Percentiles rank a stretch among this genome's conserved stretches.
phyloP scores from a whole-genome alignment of 176 grass and related monocot genomes.

The Microstegium vimineum region DNA sequence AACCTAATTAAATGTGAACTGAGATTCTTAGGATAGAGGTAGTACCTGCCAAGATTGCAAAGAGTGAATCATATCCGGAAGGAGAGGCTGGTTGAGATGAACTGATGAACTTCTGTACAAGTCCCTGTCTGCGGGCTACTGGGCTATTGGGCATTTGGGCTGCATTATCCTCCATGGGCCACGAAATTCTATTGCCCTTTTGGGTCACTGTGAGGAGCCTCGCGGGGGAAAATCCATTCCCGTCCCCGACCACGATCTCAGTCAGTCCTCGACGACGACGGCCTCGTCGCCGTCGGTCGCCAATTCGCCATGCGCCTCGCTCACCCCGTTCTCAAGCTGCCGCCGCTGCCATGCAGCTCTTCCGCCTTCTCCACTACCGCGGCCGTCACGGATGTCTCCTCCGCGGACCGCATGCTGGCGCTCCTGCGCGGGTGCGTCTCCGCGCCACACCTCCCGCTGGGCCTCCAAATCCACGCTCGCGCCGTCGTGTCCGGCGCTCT shows the following conservation, averaged over 20 bases:
- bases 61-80: too few relatives aligned
- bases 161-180: neutral
- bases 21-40: too few relatives aligned
- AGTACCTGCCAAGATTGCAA: too few relatives aligned
- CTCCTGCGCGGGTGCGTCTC: conserved; percentile 50
- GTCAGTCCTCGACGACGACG: neutral
- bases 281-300: neutral
- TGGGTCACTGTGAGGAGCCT: too few relatives aligned
- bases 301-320: conserved; percentile 23
- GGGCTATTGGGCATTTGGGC: neutral
- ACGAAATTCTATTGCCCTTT: too few relatives aligned
- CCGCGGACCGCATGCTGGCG: conserved; percentile 24
- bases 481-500: conserved; percentile 40
- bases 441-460: conserved; percentile 45
- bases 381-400: neutral
- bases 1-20: too few relatives aligned
- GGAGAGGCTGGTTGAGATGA: conserved; percentile 81
- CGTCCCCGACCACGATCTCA: neutral
- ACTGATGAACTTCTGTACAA: conserved; percentile 71
- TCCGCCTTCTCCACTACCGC: neutral
- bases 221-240: too few relatives aligned
- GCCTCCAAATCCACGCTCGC: conserved; percentile 62
- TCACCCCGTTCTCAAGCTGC: neutral
- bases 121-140: neutral
- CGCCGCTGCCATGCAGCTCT: neutral